Evolutionary conservation across 768 basidiomycete species (phyloP), one percentile per base, ranked within the genome.

Genomic region (Suillus hirtellus): DNA sequence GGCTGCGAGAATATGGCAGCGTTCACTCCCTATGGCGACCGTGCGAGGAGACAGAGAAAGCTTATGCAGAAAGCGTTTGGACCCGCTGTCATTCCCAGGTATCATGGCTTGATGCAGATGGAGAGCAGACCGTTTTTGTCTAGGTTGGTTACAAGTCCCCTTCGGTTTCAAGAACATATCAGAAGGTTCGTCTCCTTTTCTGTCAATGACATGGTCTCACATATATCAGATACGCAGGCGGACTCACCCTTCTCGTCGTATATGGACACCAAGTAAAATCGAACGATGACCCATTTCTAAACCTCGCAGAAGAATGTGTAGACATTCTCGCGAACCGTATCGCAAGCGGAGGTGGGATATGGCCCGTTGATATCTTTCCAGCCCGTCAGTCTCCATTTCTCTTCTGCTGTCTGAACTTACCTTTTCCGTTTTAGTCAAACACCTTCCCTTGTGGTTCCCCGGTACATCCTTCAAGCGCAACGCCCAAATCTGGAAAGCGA

Each of bases 1-100:
- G 87, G 87, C 44, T 89, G 87, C 72, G 81, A 89, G 68, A 84
- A 87, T 71, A 89, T 90, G 86, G 83, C 86, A 60, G 87, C 87
- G 2, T 89, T 91, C 72, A 87, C 86, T 5, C 79, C 80, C 19
- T 89, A 90, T 69, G 84, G 85, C 40, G 86, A 88, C 64, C 79
- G 81, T 69, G 80, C 80, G 52, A 85, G 84, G 63, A 84, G 88
- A 27, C 88, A 90, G 72, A 85, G 90, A 68, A 83, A 76, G 67
- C 82, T 91, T 49, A 83, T 90, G 75, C 85, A 86, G 70, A 82
- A 83, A 59, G 88, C 89, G 7, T 80, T 92, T 43, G 83, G 84
- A 43, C 65, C 78, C 35, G 77, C 80, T 12, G 78, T 73, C 24
- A 84, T 90, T 62, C 80, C 83, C 10, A 69, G 75, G 4, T 92